phyloP scores from a whole-genome alignment of 257 asterid species.

The Mentha longifolia region DNA sequence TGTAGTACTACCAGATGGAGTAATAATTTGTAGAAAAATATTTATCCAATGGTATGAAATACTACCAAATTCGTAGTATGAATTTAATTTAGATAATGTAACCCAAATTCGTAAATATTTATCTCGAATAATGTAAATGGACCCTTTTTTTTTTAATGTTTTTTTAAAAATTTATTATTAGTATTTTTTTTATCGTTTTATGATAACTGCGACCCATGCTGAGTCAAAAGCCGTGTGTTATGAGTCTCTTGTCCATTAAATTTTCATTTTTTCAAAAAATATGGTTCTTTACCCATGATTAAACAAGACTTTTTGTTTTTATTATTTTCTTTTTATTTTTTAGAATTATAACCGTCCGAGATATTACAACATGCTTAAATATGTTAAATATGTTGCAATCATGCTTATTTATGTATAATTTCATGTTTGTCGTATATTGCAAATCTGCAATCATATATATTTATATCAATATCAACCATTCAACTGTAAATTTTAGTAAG shows the following conservation, averaged over 20 bases:
- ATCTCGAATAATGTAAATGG: conserved; percentile 20
- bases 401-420: neutral
- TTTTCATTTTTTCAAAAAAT: conserved; percentile 38
- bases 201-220: conserved; percentile 52
- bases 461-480: too few species aligned
- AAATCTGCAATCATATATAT: neutral
- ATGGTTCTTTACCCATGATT: conserved; percentile 21
- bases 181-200: neutral
- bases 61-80: too few species aligned
- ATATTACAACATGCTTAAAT: too few species aligned
- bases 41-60: too few species aligned
- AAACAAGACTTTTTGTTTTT: neutral
- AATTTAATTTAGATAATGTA: neutral
- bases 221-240: conserved; percentile 54
- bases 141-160: conserved; percentile 29
- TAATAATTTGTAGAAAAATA: too few species aligned
- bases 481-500: too few species aligned
- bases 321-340: neutral
- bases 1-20: too few species aligned
- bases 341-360: neutral
- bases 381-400: too few species aligned
- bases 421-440: neutral
- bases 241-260: conserved; percentile 43
- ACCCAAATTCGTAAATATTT: neutral
- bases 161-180: too few species aligned